Conservation (phyloP, 1,139 yeast species). For the Eremothecium coryli region DNA sequence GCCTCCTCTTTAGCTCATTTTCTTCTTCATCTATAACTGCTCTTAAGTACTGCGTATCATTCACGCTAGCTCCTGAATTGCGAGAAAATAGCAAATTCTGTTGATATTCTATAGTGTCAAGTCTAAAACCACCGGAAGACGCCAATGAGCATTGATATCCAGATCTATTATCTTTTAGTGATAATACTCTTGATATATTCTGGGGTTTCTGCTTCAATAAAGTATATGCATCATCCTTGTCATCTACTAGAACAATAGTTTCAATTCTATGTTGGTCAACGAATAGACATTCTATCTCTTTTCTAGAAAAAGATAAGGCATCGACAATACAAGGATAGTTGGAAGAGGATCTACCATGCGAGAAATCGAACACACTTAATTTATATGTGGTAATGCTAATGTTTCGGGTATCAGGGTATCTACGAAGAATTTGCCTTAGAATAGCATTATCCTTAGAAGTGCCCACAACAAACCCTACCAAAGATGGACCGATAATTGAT, state of each 20-base stretch:
- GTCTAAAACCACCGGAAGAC: slow-evolving; percentile 38
- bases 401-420: slow-evolving; percentile 25
- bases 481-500: slow-evolving; percentile 37
- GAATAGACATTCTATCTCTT: slow-evolving; percentile 48
- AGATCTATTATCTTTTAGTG: slow-evolving; percentile 37
- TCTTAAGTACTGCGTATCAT: slow-evolving; percentile 3
- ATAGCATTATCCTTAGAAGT: slow-evolving; percentile 50
- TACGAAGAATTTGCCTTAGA: slow-evolving; percentile 39
- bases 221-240: slow-evolving; percentile 43
- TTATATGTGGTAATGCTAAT: slow-evolving; percentile 45
- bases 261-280: slow-evolving; percentile 62
- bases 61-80: not conserved
- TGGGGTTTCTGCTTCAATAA: slow-evolving; percentile 32
- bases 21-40: slow-evolving; percentile 20
- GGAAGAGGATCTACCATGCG: slow-evolving; percentile 32
- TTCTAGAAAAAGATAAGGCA: slow-evolving; percentile 46
- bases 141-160: slow-evolving; percentile 37
- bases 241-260: slow-evolving; percentile 43
- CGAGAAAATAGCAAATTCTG: slow-evolving; percentile 15
- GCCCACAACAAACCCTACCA: slow-evolving; percentile 61
- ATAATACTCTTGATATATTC: slow-evolving; percentile 42
- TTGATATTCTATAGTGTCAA: slow-evolving; percentile 50
- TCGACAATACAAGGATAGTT: slow-evolving; percentile 47
- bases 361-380: slow-evolving; percentile 48
- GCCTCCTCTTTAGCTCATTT: slow-evolving; percentile 17